Percentiles rank a stretch among this genome's conserved stretches.
These are phyloP conservation scores for Gelatoporia subvermispora DNA, from an alignment of 768 basidiomycete species.

Conservation along the genomic window DNA sequence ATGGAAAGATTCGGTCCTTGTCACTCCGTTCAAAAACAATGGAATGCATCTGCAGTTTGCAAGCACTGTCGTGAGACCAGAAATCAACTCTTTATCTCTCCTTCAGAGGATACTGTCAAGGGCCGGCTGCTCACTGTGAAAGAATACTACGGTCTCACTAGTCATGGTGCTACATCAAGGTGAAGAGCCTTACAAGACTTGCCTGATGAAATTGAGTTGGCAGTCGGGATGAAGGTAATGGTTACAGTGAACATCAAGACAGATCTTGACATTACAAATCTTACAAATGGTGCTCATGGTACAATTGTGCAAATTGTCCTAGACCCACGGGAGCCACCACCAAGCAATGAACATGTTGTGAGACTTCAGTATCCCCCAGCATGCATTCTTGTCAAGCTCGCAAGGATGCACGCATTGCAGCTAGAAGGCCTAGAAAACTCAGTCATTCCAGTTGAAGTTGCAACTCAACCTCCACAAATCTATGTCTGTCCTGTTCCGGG, in stretches of 20 bases:
- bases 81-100: constrained; percentile 20
- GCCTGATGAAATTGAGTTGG: constrained; percentile 16
- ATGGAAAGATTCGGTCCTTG: constrained; percentile 30
- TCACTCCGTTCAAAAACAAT: constrained; percentile 33
- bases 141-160: constrained; percentile 9
- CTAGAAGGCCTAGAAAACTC: constrained; percentile 25
- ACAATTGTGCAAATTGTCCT: constrained; percentile 29
- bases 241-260: constrained; percentile 36
- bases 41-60: constrained; percentile 28
- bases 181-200: neutral
- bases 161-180: neutral
- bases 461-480: constrained; percentile 14
- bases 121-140: constrained; percentile 7
- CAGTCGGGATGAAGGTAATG: constrained; percentile 36
- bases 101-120: constrained; percentile 25
- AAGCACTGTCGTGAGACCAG: constrained; percentile 18
- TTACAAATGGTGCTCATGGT: constrained; percentile 35
- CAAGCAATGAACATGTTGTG: constrained; percentile 13
- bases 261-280: constrained; percentile 33
- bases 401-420: constrained; percentile 19
- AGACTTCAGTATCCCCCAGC: constrained; percentile 22
- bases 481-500: constrained; percentile 2
- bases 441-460: constrained; percentile 29
- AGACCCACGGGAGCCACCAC: constrained; percentile 23
- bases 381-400: constrained; percentile 29